Evolutionary conservation across 257 asterid species (phyloP), one percentile per base, ranked within the genome.

Genomic region (Knoxia roxburghii): DNA sequence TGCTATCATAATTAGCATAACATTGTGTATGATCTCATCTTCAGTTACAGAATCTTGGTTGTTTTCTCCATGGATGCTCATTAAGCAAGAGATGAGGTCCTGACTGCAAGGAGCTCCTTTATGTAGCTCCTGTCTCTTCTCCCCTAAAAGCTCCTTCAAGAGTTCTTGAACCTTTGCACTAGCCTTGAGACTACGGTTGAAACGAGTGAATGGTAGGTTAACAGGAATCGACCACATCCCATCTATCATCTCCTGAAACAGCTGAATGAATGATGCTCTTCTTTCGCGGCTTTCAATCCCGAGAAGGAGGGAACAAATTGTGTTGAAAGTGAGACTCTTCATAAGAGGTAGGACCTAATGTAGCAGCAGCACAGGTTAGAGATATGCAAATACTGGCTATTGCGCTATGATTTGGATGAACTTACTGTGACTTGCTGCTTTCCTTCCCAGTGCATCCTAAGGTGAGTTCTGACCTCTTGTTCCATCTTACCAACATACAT

Each of bases 181-280:
- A 11, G 89, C 89, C 68, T 82, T 77, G 68, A 87, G 85, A 76
- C 93, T 82, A 37, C 77, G 78, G 75, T 80, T 85, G 84, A 76
- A 87, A 37, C 84, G 82, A 5, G 84, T 85, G 61, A 87, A 83
- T 0, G 95, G 92, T 26, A 89, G 14, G 65, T 87, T 80, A 21
- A 89, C 12, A 2, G 95, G 95, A 64, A 87, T 50, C 1, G 95
- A 77, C 90, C 92, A 87, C 77, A 87, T 73, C 17, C 92, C 95
- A 24, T 70, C 76, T 0, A 87, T 67, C 82, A 85, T 80, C 59
- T 74, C 61, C 64, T 83, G 68, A 78, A 83, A 85, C 62, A 68
- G 27, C 5, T 68, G n/a, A 21, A 89, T 68, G 13, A 48, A 13
- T 17, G 48, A 64, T 67, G 81, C 88, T 68, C 86, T 78, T 65